Base-by-base conservation (phyloP, 257 asterid genomes). In the Asclepias syriaca region DNA sequence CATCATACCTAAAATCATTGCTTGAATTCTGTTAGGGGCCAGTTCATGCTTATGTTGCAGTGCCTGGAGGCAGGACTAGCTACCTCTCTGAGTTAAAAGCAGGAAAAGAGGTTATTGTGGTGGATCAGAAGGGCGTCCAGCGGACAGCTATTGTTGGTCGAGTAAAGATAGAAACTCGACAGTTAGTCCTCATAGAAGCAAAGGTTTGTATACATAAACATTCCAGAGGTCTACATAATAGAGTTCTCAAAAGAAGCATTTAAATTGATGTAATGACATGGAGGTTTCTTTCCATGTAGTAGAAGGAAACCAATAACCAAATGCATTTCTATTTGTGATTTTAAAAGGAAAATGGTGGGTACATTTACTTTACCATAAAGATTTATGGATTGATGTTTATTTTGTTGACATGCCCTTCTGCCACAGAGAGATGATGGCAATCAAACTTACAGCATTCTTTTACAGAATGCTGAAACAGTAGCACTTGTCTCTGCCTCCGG, bases 381-480 rank as follows among this genome's bases (percentile, higher is more conserved):
- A 24, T 29, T 46, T 60, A 34, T 24, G 8, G 24, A 34, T 63
- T 39, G 50, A 63, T 75, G 14, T 57, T 64, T 6, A 21, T 32
- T 32, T 72, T 22, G 9, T 49, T 39, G 45, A 60, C 45, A 45
- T 34, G 18, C 51, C 68, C 21, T 80, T 75, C 68, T 69, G 10
- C 70, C 79, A 67, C 90, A 90, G 96, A 76, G 69, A 75, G 83
- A 87, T 68, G 69, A 77, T 21, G 89, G 78, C 51, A 51, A 78
- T 39, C 79, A 78, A 60, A 84, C 79, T 72, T 93, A 80, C 84
- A 86, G 85, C 80, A 90, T 90, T 75, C 91, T 93, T 64, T 39
- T 93, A 72, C 98, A 93, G 74, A 93, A 90, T 63, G 98, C 97
- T 43, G 98, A 90, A 78, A 93, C 98, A 1, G 97, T 93, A 65